Percentiles rank a stretch among this genome's conserved stretches.
Conservation (phyloP, 2,329 filamentous ascomycete species). For the Ophiostoma montium region DNA sequence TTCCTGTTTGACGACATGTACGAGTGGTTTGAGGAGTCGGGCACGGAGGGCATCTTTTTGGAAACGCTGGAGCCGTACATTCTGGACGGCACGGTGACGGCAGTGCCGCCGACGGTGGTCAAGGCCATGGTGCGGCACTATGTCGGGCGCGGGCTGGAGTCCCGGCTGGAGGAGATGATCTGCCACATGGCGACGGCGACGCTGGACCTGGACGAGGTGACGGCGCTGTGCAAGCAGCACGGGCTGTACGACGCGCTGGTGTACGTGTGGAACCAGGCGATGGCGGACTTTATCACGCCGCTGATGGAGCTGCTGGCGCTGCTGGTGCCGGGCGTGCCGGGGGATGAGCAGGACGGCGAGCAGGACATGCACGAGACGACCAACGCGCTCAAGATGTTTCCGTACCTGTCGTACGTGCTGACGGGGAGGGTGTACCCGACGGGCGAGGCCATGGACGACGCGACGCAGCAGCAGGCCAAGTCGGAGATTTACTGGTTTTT, state of each 20-base stretch:
- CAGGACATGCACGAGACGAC: constrained; percentile 48
- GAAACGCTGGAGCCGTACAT: constrained; percentile 83
- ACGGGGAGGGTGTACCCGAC: constrained; percentile 89
- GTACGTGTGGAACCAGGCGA: constrained; percentile 89
- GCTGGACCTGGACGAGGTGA: constrained; percentile 88
- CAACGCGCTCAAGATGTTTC: constrained; percentile 81
- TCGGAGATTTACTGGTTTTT: constrained; percentile 84
- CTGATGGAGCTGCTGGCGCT: constrained; percentile 69
- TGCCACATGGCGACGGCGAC: constrained; percentile 83
- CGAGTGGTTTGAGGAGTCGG: constrained; percentile 72
- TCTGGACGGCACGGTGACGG: constrained; percentile 58
- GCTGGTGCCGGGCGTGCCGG: constrained; percentile 43
- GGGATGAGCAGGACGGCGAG: constrained; percentile 37
- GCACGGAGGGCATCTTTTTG: constrained; percentile 62
- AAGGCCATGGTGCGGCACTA: constrained; percentile 78
- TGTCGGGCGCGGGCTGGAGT: constrained; percentile 59
- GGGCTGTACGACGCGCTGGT: constrained; percentile 88
- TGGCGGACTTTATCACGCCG: constrained; percentile 82
- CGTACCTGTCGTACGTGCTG: constrained; percentile 82
- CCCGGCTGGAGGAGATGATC: constrained; percentile 80
- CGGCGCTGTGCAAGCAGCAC: constrained; percentile 78
- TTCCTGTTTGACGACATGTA: constrained; percentile 89
- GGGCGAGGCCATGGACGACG: constrained; percentile 58
- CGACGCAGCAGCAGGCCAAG: constrained; percentile 63
- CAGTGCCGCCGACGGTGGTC: constrained; percentile 67